Evolutionary conservation across 108 stramenopile genomes (phyloP).

Genomic region (Cyclostephanos tholiformis): DNA sequence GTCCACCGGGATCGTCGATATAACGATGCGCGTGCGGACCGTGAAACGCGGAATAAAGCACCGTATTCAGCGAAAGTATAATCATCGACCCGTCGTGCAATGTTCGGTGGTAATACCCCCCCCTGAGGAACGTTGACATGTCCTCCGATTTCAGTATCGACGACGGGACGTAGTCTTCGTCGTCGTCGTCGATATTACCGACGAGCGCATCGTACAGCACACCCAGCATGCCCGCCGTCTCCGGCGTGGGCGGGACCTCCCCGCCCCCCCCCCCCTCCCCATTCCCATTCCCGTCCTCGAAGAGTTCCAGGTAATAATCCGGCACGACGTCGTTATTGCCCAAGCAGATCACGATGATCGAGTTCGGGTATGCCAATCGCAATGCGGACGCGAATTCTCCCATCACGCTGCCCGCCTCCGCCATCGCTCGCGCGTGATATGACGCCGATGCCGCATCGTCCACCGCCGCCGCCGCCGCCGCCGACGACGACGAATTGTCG

Average conservation of each 20-base stretch:
- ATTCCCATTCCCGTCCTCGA: constrained; percentile 4
- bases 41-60: constrained; percentile 54
- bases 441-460: neutral
- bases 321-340: constrained; percentile 81
- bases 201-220: constrained; percentile 32
- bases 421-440: constrained; percentile 28
- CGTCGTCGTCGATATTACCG: neutral
- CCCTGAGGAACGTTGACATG: constrained; percentile 52
- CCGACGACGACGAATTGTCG: neutral
- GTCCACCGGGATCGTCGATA: constrained; percentile 61
- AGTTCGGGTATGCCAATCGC: constrained; percentile 20
- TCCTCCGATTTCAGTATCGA: constrained; percentile 30
- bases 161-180: constrained; percentile 2
- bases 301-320: constrained; percentile 66
- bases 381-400: constrained; percentile 2
- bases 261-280: neutral
- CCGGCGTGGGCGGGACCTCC: neutral
- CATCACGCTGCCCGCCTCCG: constrained; percentile 36
- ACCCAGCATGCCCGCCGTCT: constrained; percentile 35
- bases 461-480: neutral
- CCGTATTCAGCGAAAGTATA: constrained; percentile 65
- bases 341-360: constrained; percentile 48
- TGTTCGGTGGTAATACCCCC: constrained; percentile 64
- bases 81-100: constrained; percentile 44
- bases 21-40: constrained; percentile 43